Evolutionary conservation across 1,139 yeast species (phyloP).

Genomic region (Magnusiomyces magnusii): DNA sequence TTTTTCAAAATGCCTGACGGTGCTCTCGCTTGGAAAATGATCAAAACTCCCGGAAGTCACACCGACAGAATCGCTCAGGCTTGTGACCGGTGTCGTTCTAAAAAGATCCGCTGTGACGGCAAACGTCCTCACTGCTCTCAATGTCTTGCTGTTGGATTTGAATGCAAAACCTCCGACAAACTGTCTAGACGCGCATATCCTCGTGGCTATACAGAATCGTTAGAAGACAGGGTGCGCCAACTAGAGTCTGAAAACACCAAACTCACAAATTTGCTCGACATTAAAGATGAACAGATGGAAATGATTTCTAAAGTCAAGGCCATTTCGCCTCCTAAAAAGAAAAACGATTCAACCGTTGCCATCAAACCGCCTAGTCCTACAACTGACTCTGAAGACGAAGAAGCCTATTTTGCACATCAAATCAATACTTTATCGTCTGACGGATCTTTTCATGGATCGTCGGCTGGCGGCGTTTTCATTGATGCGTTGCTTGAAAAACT

Average conservation of each 20-base stretch:
- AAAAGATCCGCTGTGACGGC: slow-evolving; percentile 71
- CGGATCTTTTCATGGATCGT: slow-evolving; percentile 31
- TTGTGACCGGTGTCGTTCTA: slow-evolving; percentile 78
- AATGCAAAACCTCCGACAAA: slow-evolving; percentile 67
- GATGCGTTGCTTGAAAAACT: slow-evolving; percentile 28
- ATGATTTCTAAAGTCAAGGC: slow-evolving; percentile 29
- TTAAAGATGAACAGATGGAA: slow-evolving; percentile 54
- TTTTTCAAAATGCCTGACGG: slow-evolving; percentile 18
- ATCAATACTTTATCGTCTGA: slow-evolving; percentile 25
- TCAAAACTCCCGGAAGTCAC: slow-evolving; percentile 54
- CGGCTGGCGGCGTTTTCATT: slow-evolving; percentile 31
- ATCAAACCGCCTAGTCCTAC: background rate
- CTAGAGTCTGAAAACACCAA: slow-evolving; percentile 51
- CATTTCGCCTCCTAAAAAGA: background rate
- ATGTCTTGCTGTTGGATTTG: slow-evolving; percentile 60
- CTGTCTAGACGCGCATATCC: slow-evolving; percentile 65
- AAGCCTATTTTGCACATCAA: slow-evolving; percentile 25
- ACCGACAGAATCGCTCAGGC: slow-evolving; percentile 69
- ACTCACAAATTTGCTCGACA: slow-evolving; percentile 46
- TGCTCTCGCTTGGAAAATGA: slow-evolving; percentile 40
- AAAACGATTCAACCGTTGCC: background rate
- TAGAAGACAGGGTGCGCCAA: slow-evolving; percentile 54
- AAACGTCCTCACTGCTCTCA: slow-evolving; percentile 53
- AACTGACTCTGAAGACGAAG: slow-evolving; percentile 22
- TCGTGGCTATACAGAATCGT: slow-evolving; percentile 65